These are phyloP conservation scores for Blastomyces silverae DNA, from an alignment of 2,329 filamentous ascomycete genomes.

Conservation along the genomic window DNA sequence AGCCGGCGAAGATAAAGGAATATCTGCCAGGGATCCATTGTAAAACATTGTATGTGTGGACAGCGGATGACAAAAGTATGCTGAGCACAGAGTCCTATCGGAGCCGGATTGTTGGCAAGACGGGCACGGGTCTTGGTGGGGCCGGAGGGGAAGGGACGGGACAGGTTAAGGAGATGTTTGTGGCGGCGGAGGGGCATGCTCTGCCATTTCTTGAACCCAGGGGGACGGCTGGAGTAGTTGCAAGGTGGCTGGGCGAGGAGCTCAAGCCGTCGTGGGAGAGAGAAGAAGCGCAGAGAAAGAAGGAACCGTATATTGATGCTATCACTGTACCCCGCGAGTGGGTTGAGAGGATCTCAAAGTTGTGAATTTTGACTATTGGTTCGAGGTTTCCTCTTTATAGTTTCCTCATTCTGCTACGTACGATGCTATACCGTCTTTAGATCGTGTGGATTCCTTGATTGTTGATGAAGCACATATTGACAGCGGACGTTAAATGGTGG, in stretches of 20 bases:
- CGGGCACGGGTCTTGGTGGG: conserved; percentile 2
- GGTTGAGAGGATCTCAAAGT: background rate
- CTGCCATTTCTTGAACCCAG: background rate
- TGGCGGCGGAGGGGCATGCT: conserved; percentile 3
- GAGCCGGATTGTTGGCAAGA: background rate
- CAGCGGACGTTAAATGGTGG: background rate
- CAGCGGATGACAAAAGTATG: background rate
- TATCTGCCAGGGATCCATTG: background rate
- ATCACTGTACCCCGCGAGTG: background rate
- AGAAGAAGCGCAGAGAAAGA: background rate
- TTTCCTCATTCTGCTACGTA: no score
- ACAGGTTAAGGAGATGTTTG: background rate
- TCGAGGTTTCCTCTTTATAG: background rate
- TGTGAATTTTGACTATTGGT: background rate
- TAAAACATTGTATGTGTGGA: conserved; percentile 4
- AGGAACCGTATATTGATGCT: background rate
- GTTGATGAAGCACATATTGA: background rate
- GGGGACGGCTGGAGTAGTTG: background rate
- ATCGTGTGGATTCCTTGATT: background rate
- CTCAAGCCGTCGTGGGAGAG: background rate
- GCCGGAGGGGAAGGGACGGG: background rate
- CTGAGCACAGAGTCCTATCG: background rate
- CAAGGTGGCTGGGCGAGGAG: background rate
- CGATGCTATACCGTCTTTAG: background rate
- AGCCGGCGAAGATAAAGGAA: conserved; percentile 7